Evolutionary conservation across 768 basidiomycete genomes (phyloP), one percentile per base, ranked within the genome.

Genomic region (Termitomyces sp.): DNA sequence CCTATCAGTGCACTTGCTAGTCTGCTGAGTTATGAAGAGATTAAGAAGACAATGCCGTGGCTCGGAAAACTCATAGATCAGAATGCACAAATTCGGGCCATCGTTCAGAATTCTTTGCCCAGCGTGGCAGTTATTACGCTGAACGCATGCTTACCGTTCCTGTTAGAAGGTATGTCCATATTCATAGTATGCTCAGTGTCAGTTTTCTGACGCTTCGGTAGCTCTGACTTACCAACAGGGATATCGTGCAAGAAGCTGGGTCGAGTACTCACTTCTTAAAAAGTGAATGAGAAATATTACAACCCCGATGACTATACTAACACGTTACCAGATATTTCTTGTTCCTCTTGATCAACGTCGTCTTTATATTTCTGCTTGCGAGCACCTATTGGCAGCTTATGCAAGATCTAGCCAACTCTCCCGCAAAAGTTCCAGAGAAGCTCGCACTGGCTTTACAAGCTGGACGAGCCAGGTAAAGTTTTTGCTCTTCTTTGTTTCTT

Each of bases 81-180:
- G 52, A 94, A 90, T 64, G 85, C 84, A 42, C 84, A 86, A 60
- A 73, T 97, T 22, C 82, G 87, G 24, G 94, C 92, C 0, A 81
- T 99, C 41, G 92, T 98, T 22, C 94, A 98, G 73, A 98, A 95
- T 62, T 94, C 95, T 1, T 74, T 99, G 51, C 96, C 97, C 2
- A 90, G 90, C 26, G 80, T 95, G 53, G 96, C 89, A 2, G 84
- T 98, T 78, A 94, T 95, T 62, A 82, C 82, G 0, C 80, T 98
- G 66, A 99, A 98, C 71, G 94, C 91, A 0, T 60, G 90, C 29
- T 68, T 98, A 12, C 97, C 97, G 0, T 94, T 94, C 71, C 72
- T 95, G 15, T 75, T 99, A 20, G 94, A 97, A 75, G 90, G 93
- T 90, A 56, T 34, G 75, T 57, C 20, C 5, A 34, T 16, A 47